Evolutionary conservation across 2,329 filamentous ascomycete species (phyloP).

Genomic region (Graphilbum fragrans): DNA sequence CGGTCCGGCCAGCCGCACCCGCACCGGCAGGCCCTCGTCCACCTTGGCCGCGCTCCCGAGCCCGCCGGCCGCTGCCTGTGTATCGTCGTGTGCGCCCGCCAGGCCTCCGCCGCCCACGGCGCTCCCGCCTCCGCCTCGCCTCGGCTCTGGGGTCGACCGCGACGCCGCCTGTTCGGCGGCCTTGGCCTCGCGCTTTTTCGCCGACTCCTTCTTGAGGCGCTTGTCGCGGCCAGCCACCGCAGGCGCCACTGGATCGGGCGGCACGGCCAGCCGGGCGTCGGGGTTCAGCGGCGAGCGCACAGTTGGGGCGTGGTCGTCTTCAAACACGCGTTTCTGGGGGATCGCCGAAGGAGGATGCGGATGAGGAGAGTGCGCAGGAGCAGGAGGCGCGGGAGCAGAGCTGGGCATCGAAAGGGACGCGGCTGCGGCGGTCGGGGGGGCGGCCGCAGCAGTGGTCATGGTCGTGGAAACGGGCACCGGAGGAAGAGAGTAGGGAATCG

Average conservation of each 20-base stretch:
- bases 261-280: constrained; percentile 24
- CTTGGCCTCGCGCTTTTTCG: constrained; percentile 58
- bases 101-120: constrained; percentile 9
- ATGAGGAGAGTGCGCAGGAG: no score
- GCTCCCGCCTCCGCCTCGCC: constrained; percentile 22
- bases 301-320: constrained; percentile 54
- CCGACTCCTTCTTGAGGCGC: constrained; percentile 51
- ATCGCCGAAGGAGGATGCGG: constrained; percentile 30
- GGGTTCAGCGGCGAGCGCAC: constrained; percentile 67
- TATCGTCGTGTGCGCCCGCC: not conserved
- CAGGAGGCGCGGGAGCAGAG: no score
- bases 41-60: constrained; percentile 7
- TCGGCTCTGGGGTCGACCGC: constrained; percentile 46
- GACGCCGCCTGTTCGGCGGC: constrained; percentile 31
- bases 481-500: constrained; percentile 5
- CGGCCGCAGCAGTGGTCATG: not conserved
- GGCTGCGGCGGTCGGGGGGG: not conserved
- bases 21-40: constrained; percentile 37
- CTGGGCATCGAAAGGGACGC: not conserved
- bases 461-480: not conserved
- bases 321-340: constrained; percentile 50
- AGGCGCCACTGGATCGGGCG: constrained; percentile 15
- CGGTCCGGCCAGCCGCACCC: constrained; percentile 49
- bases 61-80: no score
- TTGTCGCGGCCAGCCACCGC: constrained; percentile 31